A percentile compares a stretch with the other conserved stretches of the same genome.
Evolutionary conservation across 768 basidiomycete genomes (phyloP).

Genomic region (Boletus pseudo-olivaceus): DNA sequence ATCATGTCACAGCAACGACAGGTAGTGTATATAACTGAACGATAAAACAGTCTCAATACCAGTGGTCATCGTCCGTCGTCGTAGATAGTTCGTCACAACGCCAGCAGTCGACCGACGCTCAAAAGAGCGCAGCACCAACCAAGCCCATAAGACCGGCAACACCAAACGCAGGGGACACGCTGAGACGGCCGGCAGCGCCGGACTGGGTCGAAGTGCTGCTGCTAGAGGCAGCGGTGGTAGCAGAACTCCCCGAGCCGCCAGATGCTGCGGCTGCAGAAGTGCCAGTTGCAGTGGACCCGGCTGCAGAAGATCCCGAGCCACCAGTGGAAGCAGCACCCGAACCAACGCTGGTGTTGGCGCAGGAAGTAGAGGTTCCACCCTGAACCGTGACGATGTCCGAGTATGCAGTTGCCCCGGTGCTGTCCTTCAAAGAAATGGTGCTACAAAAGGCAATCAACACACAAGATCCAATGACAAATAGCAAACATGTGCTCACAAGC

Average conservation of each 20-base stretch:
- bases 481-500: slow-evolving; percentile 37
- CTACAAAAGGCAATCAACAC: slow-evolving; percentile 32
- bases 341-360: slow-evolving; percentile 21
- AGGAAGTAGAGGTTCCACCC: slow-evolving; percentile 32
- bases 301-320: slow-evolving; percentile 1
- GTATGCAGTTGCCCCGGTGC: slow-evolving; percentile 50
- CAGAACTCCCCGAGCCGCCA: background rate
- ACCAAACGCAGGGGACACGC: slow-evolving; percentile 36
- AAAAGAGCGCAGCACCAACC: slow-evolving; percentile 48
- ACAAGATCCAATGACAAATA: background rate
- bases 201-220: slow-evolving; percentile 22
- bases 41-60: slow-evolving; percentile 12
- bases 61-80: slow-evolving; percentile 16
- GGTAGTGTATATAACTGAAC: slow-evolving; percentile 15
- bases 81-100: slow-evolving; percentile 5
- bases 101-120: slow-evolving; percentile 10
- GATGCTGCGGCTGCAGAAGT: background rate
- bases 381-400: slow-evolving; percentile 48
- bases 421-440: slow-evolving; percentile 55
- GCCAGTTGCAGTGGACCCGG: background rate
- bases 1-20: slow-evolving; percentile 14
- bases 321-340: slow-evolving; percentile 4
- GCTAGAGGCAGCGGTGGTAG: slow-evolving; percentile 21
- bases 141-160: slow-evolving; percentile 50
- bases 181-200: slow-evolving; percentile 33